Evolutionary conservation across 2,329 filamentous ascomycete species (phyloP).

Genomic region (Tolypocladium cylindrosporum): DNA sequence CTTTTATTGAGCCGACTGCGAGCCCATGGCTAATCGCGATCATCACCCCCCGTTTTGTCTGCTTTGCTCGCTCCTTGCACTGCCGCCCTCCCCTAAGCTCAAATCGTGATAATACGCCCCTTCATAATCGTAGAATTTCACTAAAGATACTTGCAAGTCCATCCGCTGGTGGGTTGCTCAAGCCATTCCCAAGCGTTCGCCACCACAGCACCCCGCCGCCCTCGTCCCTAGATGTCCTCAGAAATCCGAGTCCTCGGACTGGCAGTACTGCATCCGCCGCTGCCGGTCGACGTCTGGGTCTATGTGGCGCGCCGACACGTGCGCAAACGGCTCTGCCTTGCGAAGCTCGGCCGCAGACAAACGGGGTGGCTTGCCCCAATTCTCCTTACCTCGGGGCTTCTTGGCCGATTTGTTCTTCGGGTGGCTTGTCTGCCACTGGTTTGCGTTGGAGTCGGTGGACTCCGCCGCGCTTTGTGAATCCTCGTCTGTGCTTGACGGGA

Average conservation of each 20-base stretch:
- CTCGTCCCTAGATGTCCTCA: neutral
- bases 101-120: too few species aligned
- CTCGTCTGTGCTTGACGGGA: slow-evolving; percentile 8
- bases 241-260: slow-evolving; percentile 13
- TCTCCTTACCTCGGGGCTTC: slow-evolving; percentile 3
- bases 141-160: neutral
- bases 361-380: slow-evolving; percentile 14
- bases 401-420: neutral
- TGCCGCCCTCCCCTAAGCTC: neutral
- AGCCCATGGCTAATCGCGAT: neutral
- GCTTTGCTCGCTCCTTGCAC: neutral
- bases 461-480: slow-evolving; percentile 2
- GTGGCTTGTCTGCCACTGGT: neutral
- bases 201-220: neutral
- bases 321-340: neutral
- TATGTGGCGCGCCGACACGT: slow-evolving; percentile 3
- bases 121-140: too few species aligned
- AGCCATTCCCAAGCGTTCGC: neutral
- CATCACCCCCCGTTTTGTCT: neutral
- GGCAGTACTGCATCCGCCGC: slow-evolving; percentile 10
- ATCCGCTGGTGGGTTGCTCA: too few species aligned
- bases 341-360: slow-evolving; percentile 1
- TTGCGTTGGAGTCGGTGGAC: neutral
- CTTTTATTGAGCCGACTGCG: neutral
- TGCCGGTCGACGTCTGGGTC: slow-evolving; percentile 9